These are phyloP conservation scores for Cladosporium sp. DNA, from an alignment of 2,329 filamentous ascomycete species.

Conservation along the genomic window DNA sequence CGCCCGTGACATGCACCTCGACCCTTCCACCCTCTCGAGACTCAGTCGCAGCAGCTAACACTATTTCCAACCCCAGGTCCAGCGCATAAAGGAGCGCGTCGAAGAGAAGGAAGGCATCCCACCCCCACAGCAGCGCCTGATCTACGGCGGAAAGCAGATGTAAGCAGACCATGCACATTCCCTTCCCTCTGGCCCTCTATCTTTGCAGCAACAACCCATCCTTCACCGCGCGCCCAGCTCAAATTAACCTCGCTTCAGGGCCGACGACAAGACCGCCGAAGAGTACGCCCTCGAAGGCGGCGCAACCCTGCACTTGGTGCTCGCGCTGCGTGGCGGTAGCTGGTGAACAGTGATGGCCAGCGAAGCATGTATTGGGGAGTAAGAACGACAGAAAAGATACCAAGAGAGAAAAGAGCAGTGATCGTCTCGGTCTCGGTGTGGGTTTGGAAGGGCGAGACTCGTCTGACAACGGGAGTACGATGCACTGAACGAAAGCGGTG, in stretches of 20 bases:
- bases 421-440: too few species aligned
- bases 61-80: conserved; percentile 56
- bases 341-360: not conserved
- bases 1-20: not conserved
- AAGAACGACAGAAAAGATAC: not conserved
- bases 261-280: conserved; percentile 86
- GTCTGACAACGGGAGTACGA: too few species aligned
- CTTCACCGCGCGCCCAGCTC: too few species aligned
- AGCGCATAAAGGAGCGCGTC: conserved; percentile 96
- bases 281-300: conserved; percentile 91
- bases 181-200: too few species aligned
- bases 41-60: not conserved
- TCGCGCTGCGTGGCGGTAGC: conserved; percentile 82
- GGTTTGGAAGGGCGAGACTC: too few species aligned
- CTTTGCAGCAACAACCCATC: too few species aligned
- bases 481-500: too few species aligned
- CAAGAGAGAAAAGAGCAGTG: not conserved
- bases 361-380: not conserved
- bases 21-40: too few species aligned
- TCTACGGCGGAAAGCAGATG: conserved; percentile 98
- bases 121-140: conserved; percentile 91
- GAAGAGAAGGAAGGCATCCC: conserved; percentile 99
- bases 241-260: conserved; percentile 51
- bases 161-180: conserved; percentile 36
- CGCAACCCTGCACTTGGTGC: conserved; percentile 89